These are phyloP conservation scores for Pseudomassariella vexata DNA, from an alignment of 2,329 filamentous ascomycete genomes.

Conservation along the genomic window DNA sequence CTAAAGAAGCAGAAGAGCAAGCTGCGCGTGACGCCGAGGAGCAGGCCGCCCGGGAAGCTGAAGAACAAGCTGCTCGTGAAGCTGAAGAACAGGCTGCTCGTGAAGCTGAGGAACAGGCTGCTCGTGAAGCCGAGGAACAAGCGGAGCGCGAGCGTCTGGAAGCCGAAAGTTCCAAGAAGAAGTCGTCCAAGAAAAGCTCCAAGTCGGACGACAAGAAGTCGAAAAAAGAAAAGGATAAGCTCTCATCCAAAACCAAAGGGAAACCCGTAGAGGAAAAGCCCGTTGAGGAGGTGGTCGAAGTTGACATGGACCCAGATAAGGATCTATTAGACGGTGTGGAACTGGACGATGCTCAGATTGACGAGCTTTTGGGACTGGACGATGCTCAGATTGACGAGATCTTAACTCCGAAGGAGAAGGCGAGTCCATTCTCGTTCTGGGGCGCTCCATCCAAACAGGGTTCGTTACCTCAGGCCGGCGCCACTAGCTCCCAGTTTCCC, in stretches of 20 bases:
- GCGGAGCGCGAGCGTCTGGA: conserved; percentile 9
- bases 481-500: background rate
- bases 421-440: conserved; percentile 53
- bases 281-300: no score
- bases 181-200: conserved; percentile 6
- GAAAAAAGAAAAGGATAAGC: conserved; percentile 26
- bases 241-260: conserved; percentile 24
- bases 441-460: conserved; percentile 36
- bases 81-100: conserved; percentile 7
- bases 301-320: no score
- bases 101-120: conserved; percentile 14
- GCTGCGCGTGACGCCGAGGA: conserved; percentile 25
- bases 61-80: conserved; percentile 10
- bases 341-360: conserved; percentile 11
- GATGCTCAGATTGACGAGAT: conserved; percentile 13
- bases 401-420: conserved; percentile 23
- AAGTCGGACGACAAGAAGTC: conserved; percentile 5
- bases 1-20: conserved; percentile 31
- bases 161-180: conserved; percentile 6
- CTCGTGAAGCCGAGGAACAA: conserved; percentile 9
- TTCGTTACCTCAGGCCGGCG: conserved; percentile 24
- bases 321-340: conserved; percentile 12
- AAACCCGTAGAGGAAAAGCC: no score
- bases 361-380: conserved; percentile 20
- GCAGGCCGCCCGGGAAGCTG: conserved; percentile 18